These are phyloP conservation scores for Phytophthora fragariae DNA, from an alignment of 352 stramenopile species.

Conservation along the genomic window DNA sequence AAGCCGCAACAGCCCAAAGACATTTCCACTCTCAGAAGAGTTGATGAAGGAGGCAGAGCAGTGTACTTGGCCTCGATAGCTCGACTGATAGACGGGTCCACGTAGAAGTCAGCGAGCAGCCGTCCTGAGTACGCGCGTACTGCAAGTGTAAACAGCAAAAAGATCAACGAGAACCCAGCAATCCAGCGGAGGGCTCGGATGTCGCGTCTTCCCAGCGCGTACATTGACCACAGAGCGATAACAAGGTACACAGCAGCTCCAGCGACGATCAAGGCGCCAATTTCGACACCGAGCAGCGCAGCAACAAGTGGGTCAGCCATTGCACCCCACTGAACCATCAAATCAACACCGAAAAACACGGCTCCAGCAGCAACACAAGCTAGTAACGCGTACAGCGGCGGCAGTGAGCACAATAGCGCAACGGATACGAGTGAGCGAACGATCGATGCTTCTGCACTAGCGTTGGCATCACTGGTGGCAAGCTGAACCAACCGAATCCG, in stretches of 20 bases:
- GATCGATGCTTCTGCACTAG: conserved; percentile 36
- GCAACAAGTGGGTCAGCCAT: conserved; percentile 45
- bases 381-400: conserved; percentile 44
- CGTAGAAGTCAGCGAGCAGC: conserved; percentile 41
- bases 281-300: conserved; percentile 51
- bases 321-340: conserved; percentile 48
- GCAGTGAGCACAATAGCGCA: conserved; percentile 49
- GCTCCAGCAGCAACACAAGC: conserved; percentile 32
- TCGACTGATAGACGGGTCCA: conserved; percentile 44
- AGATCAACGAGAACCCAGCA: conserved; percentile 35
- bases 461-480: conserved; percentile 17
- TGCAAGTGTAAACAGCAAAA: conserved; percentile 43
- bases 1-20: conserved; percentile 62
- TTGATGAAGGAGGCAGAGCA: conserved; percentile 23
- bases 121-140: conserved; percentile 41
- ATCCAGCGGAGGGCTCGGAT: conserved; percentile 45
- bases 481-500: conserved; percentile 50
- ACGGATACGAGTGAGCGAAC: conserved; percentile 41
- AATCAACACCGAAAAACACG: conserved; percentile 50
- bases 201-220: conserved; percentile 41
- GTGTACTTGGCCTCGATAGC: conserved; percentile 48
- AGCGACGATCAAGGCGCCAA: conserved; percentile 36
- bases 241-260: conserved; percentile 29
- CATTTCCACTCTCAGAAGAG: conserved; percentile 47
- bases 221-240: conserved; percentile 38